Percentiles rank a stretch among this genome's conserved stretches.
Conservation (phyloP, 2,329 filamentous ascomycete genomes). For the Neophaeococcomyces mojaviensis region DNA sequence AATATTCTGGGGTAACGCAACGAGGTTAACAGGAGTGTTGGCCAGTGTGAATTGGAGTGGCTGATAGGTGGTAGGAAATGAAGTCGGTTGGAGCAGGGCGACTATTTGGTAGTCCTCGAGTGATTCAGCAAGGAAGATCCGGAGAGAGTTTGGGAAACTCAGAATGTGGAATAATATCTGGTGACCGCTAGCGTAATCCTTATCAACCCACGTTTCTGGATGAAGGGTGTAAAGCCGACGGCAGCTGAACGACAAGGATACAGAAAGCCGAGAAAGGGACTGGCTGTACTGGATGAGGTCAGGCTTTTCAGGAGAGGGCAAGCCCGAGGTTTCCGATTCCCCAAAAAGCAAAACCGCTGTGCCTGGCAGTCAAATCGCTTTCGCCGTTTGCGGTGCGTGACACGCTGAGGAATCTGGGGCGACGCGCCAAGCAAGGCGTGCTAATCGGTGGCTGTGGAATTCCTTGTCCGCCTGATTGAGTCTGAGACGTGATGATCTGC, state of each 20-base stretch:
- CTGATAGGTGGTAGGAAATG: neutral
- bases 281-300: neutral
- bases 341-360: conserved; percentile 2
- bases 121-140: conserved; percentile 5
- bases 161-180: conserved; percentile 6
- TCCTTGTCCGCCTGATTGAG: neutral
- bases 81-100: neutral
- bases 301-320: neutral
- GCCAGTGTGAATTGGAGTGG: neutral
- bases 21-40: neutral
- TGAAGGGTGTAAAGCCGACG: conserved; percentile 4
- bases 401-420: neutral
- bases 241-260: neutral
- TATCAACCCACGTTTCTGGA: neutral
- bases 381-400: neutral
- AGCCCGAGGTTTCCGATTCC: neutral
- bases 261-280: neutral
- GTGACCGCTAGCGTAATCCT: conserved; percentile 5
- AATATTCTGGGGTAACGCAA: conserved; percentile 2
- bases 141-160: neutral
- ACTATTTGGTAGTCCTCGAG: neutral
- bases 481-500: neutral
- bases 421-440: neutral
- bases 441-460: neutral
- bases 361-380: neutral